Conservation (phyloP, 495 filamentous ascomycete genomes). For the Darksidea phi region DNA sequence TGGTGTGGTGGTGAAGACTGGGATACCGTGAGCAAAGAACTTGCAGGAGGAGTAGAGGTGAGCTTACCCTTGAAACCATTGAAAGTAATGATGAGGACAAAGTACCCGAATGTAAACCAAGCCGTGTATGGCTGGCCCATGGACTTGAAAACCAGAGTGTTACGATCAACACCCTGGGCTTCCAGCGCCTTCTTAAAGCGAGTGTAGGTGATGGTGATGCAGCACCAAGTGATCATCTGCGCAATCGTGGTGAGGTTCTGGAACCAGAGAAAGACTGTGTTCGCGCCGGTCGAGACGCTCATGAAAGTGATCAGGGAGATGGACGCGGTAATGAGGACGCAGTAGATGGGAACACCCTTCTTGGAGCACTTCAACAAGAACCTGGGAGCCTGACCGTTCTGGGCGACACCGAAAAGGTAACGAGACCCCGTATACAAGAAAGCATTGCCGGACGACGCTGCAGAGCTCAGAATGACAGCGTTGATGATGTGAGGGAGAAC, state of each 20-base stretch:
- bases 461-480: constrained; percentile 66
- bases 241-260: constrained; percentile 46
- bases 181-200: constrained; percentile 57
- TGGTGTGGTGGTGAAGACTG: constrained; percentile 48
- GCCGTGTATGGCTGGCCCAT: constrained; percentile 62
- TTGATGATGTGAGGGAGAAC: constrained; percentile 73
- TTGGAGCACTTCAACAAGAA: constrained; percentile 56
- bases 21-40: too few species aligned
- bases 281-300: constrained; percentile 51
- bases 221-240: constrained; percentile 58
- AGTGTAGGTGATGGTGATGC: constrained; percentile 51
- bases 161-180: constrained; percentile 55
- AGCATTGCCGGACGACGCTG: constrained; percentile 70
- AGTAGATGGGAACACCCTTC: constrained; percentile 61
- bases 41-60: too few species aligned
- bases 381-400: constrained; percentile 62
- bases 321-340: constrained; percentile 55
- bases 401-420: constrained; percentile 69
- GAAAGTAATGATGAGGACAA: constrained; percentile 52
- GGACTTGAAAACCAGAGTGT: constrained; percentile 58
- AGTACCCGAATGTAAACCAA: constrained; percentile 59
- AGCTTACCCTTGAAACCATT: constrained; percentile 51
- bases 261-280: constrained; percentile 46
- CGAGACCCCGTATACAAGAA: constrained; percentile 81
- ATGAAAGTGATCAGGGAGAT: constrained; percentile 65